These are phyloP conservation scores for Trametes gibbosa DNA, from an alignment of 768 basidiomycete genomes.

Conservation along the genomic window DNA sequence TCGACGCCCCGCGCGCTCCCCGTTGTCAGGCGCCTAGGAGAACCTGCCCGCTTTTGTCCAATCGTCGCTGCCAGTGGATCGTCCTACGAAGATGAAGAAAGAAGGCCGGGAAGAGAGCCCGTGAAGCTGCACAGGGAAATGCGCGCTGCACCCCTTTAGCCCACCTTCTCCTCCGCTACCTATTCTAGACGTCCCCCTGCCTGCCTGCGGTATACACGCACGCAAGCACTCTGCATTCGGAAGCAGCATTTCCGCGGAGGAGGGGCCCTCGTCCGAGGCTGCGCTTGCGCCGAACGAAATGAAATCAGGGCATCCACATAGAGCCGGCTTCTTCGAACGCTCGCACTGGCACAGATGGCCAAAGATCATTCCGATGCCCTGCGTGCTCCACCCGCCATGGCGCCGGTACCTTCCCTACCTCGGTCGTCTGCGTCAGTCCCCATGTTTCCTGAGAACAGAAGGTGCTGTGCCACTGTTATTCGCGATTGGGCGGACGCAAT, in stretches of 20 bases:
- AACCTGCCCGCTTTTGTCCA: neutral
- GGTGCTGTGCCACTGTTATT: neutral
- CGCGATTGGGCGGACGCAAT: neutral
- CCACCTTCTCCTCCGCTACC: conserved; percentile 1
- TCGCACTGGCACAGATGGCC: neutral
- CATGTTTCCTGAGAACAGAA: neutral
- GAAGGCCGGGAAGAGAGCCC: neutral
- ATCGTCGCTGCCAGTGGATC: conserved; percentile 5
- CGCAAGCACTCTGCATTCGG: neutral
- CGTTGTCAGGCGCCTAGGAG: neutral
- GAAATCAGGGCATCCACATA: neutral
- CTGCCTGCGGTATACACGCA: neutral
- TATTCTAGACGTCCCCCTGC: neutral
- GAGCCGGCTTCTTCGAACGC: neutral
- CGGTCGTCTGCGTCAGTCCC: neutral
- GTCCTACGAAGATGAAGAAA: conserved; percentile 2
- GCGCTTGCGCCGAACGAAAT: neutral
- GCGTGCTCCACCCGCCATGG: neutral
- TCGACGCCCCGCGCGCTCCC: neutral
- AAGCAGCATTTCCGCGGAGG: neutral
- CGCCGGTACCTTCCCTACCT: neutral
- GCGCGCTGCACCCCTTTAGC: neutral
- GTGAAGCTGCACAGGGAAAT: neutral
- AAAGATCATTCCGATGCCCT: neutral
- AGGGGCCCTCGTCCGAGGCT: neutral